Evolutionary conservation across 768 basidiomycete species (phyloP).

Genomic region (Russula ochroleuca): DNA sequence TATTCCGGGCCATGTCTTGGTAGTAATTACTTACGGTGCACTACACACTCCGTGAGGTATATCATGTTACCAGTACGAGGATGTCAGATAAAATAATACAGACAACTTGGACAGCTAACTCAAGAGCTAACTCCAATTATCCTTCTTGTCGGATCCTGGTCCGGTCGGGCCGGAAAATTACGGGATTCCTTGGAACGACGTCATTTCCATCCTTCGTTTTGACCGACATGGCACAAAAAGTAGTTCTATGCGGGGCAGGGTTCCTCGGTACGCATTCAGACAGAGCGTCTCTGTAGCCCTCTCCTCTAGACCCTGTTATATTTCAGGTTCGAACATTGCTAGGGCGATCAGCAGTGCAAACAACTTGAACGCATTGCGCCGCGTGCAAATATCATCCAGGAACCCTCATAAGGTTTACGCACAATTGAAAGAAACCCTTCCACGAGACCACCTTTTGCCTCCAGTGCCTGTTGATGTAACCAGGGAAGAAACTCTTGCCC

Average conservation of each 20-base stretch:
- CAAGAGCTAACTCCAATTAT: too few relatives aligned
- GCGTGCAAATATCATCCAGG: conserved; percentile 58
- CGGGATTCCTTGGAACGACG: not conserved
- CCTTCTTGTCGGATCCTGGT: too few relatives aligned
- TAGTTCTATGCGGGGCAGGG: conserved; percentile 43
- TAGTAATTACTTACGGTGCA: too few relatives aligned
- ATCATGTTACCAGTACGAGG: too few relatives aligned
- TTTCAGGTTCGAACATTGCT: conserved; percentile 56
- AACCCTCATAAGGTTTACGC: conserved; percentile 44
- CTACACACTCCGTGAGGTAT: too few relatives aligned
- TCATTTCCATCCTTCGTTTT: not conserved
- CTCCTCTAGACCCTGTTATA: not conserved
- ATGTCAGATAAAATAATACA: too few relatives aligned
- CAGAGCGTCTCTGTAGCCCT: conserved; percentile 1
- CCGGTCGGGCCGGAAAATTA: too few relatives aligned
- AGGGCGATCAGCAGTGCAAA: conserved; percentile 41
- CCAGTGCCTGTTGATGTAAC: conserved; percentile 53
- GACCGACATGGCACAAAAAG: conserved; percentile 28
- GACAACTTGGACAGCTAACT: too few relatives aligned
- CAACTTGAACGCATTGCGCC: conserved; percentile 31
- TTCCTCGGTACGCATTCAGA: conserved; percentile 51
- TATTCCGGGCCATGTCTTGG: too few relatives aligned
- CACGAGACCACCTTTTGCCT: conserved; percentile 40
- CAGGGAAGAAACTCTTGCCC: conserved; percentile 41
- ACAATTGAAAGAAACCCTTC: conserved; percentile 32